phyloP scores from a whole-genome alignment of 139 green algal species.

The Coelastrella sp. region DNA sequence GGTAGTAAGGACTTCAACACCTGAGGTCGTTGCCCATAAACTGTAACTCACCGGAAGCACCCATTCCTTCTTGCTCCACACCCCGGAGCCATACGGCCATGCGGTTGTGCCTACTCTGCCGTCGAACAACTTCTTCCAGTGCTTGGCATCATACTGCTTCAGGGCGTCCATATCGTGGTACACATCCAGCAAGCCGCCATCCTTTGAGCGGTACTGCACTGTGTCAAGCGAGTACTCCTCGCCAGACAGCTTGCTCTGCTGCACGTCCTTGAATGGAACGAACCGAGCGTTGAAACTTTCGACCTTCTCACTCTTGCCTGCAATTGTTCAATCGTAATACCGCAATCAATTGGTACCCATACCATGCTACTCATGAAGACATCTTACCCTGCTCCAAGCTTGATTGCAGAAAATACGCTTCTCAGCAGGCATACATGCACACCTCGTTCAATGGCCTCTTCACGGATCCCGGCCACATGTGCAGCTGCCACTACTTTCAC shows the following conservation, averaged over 20 bases:
- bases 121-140: slow-evolving; percentile 98
- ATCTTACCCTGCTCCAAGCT: not conserved
- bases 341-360: not conserved
- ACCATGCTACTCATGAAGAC: not conserved
- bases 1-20: too few relatives aligned
- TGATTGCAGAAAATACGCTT: not conserved
- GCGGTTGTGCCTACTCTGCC: slow-evolving; percentile 87
- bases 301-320: slow-evolving; percentile 2
- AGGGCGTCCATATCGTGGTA: slow-evolving; percentile 96
- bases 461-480: slow-evolving; percentile 38
- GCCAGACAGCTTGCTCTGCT: slow-evolving; percentile 39
- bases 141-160: slow-evolving; percentile 83
- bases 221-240: slow-evolving; percentile 96
- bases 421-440: slow-evolving; percentile 2
- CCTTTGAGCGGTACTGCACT: slow-evolving; percentile 85
- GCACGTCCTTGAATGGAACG: slow-evolving; percentile 89
- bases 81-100: slow-evolving; percentile 98
- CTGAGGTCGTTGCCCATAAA: too few relatives aligned
- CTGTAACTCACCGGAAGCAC: slow-evolving; percentile 89
- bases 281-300: slow-evolving; percentile 79
- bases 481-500: slow-evolving; percentile 33
- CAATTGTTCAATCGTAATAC: not conserved
- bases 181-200: slow-evolving; percentile 96
- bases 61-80: slow-evolving; percentile 99
- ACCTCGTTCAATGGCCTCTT: slow-evolving; percentile 40